phyloP scores from a whole-genome alignment of 768 basidiomycete genomes.

The Mycena rosella region DNA sequence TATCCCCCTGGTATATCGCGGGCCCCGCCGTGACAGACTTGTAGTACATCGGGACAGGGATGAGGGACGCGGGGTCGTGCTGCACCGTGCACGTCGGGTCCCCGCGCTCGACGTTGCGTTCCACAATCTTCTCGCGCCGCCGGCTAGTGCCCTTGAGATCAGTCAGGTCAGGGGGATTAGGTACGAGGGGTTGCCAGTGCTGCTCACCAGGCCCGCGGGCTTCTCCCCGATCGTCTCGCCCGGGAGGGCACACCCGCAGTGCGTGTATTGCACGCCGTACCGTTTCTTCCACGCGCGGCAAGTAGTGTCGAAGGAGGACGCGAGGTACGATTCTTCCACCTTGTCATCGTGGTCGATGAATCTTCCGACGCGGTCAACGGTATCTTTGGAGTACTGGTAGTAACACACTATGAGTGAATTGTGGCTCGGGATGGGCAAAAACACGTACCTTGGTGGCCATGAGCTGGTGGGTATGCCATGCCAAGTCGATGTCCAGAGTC shows the following conservation, averaged over 20 bases:
- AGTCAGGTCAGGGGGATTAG: constrained; percentile 49
- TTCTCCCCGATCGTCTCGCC: constrained; percentile 59
- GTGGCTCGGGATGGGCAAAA: not conserved
- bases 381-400: constrained; percentile 57
- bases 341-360: constrained; percentile 69
- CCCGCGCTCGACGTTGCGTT: constrained; percentile 42
- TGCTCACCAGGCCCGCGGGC: constrained; percentile 49
- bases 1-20: constrained; percentile 33
- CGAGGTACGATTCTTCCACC: constrained; percentile 60
- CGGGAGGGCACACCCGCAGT: constrained; percentile 70
- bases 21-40: constrained; percentile 34
- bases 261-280: constrained; percentile 65
- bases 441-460: constrained; percentile 46
- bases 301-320: constrained; percentile 62
- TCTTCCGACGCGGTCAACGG: constrained; percentile 55
- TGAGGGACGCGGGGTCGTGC: constrained; percentile 52
- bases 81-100: constrained; percentile 23
- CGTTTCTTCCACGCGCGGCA: constrained; percentile 63
- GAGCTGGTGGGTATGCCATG: constrained; percentile 83
- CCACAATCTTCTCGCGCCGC: constrained; percentile 43
- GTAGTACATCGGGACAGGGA: constrained; percentile 54
- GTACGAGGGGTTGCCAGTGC: constrained; percentile 40
- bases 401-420: not conserved
- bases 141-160: constrained; percentile 45
- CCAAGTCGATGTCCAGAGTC: constrained; percentile 81